Evolutionary conservation across 75 land plant genomes (phyloP), one percentile per base, ranked within the genome.

Genomic region (Chamaecyparis obtusa): DNA sequence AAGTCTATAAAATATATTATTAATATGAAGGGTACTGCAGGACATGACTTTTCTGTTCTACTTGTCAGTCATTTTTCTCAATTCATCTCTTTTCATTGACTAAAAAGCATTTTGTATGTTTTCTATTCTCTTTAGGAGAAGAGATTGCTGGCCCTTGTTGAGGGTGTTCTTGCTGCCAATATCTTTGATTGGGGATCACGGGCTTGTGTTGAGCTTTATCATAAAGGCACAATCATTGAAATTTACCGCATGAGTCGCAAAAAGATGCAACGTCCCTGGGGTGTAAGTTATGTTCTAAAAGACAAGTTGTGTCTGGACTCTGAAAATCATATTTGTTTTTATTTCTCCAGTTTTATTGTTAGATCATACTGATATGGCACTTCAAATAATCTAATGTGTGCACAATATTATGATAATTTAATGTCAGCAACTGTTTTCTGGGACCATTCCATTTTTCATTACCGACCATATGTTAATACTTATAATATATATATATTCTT

Each of bases 161-260:
- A 98, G 89, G 99, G 99, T 84, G 99, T 98, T 86, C 96, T 98
- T 83, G 99, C 99, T 83, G 99, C 99, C 32, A 98, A 98, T 87
- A 98, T 98, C 19, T 98, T 98, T 89, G 99, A 98, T 86, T 98
- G 99, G 99, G 99, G 99, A 86, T 94, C 99, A 21, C 92, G 96
- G 84, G 99, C 99, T 37, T 98, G 99, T 91, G 99, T 98, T 46
- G 99, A 98, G 85, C 96, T 98, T 39, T 98, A 98, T 86, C 99
- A 94, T 85, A 94, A 93, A 80, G 99, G 99, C 76, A 97, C 99
- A 72, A 98, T 98, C 67, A 95, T 98, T 88, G 99, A 98, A 86
- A 98, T 98, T 51, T 98, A 98, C 54, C 91, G 99, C 85, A 98
- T 97, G 99, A 98, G 99, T 86, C 96, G 99, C 79, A 92, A 97